Percentiles rank a stretch among this genome's conserved stretches.
Conservation (phyloP, 2,329 filamentous ascomycete genomes). For the Arachnomyces sp. region DNA sequence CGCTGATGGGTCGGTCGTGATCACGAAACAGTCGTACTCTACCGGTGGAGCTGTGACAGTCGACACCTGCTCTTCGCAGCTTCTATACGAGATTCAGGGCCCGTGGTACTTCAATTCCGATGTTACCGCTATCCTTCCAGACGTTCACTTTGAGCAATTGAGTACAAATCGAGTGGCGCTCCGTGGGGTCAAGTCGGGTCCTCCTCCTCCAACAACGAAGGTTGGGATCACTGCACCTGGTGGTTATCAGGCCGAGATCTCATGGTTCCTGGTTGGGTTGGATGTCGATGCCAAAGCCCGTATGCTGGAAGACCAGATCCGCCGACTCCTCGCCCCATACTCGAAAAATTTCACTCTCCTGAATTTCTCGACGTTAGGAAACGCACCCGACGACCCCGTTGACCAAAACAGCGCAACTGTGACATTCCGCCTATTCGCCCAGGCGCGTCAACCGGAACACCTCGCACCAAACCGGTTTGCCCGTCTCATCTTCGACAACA, state of each 20-base stretch:
- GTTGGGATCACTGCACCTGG: conserved; percentile 40
- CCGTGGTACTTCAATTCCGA: conserved; percentile 53
- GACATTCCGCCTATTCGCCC: conserved; percentile 36
- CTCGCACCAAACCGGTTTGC: conserved; percentile 28
- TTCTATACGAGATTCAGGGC: conserved; percentile 50
- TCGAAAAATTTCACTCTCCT: conserved; percentile 25
- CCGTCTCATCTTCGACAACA: conserved; percentile 29
- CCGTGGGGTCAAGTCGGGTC: conserved; percentile 36
- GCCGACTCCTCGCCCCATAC: conserved; percentile 28
- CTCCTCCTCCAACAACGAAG: conserved; percentile 46
- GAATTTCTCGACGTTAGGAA: conserved; percentile 25
- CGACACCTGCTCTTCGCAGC: conserved; percentile 46
- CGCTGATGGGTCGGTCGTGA: conserved; percentile 32
- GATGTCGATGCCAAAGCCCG: conserved; percentile 40
- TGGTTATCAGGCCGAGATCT: conserved; percentile 41
- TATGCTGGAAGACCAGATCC: conserved; percentile 41
- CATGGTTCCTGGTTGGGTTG: conserved; percentile 39
- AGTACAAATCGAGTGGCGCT: conserved; percentile 44
- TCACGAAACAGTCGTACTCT: conserved; percentile 37
- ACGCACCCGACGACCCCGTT: conserved; percentile 23
- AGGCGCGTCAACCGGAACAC: conserved; percentile 36
- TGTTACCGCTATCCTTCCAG: conserved; percentile 45
- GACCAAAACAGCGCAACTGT: conserved; percentile 38
- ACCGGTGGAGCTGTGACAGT: conserved; percentile 37
- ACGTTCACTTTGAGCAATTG: conserved; percentile 47